Evolutionary conservation across 2,329 filamentous ascomycete species (phyloP).

Genomic region (Ambrosiella cleistominuta): DNA sequence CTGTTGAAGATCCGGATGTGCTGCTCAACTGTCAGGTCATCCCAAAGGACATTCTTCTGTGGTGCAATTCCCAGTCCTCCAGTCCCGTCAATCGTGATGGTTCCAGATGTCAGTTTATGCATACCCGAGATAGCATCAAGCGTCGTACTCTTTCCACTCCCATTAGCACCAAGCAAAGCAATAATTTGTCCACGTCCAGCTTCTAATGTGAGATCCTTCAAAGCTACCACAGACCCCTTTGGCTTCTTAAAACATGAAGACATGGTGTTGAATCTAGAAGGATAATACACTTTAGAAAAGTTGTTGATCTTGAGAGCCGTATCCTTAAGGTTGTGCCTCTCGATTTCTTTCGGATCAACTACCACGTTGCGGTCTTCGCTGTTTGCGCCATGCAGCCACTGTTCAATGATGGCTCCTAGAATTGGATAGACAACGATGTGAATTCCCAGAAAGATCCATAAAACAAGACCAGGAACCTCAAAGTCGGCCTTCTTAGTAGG

Average conservation of each 20-base stretch:
- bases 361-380: slow-evolving; percentile 40
- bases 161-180: slow-evolving; percentile 74
- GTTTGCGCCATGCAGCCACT: slow-evolving; percentile 56
- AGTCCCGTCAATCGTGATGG: slow-evolving; percentile 58
- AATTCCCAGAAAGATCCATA: slow-evolving; percentile 61
- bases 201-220: slow-evolving; percentile 53
- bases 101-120: slow-evolving; percentile 56
- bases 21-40: slow-evolving; percentile 69
- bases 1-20: slow-evolving; percentile 71
- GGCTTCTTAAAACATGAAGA: slow-evolving; percentile 17
- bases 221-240: slow-evolving; percentile 48
- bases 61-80: slow-evolving; percentile 75
- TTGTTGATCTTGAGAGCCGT: slow-evolving; percentile 49
- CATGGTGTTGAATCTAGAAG: slow-evolving; percentile 27
- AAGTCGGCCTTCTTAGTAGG: slow-evolving; percentile 45
- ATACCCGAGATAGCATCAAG: slow-evolving; percentile 75
- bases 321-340: slow-evolving; percentile 13
- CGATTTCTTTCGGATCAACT: slow-evolving; percentile 16
- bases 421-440: slow-evolving; percentile 67
- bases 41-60: slow-evolving; percentile 90
- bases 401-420: slow-evolving; percentile 57
- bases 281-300: slow-evolving; percentile 62
- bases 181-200: slow-evolving; percentile 68
- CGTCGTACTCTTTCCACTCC: slow-evolving; percentile 78
- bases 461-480: slow-evolving; percentile 48